phyloP scores from a whole-genome alignment of 768 basidiomycete genomes.

The Serendipita sp. region DNA sequence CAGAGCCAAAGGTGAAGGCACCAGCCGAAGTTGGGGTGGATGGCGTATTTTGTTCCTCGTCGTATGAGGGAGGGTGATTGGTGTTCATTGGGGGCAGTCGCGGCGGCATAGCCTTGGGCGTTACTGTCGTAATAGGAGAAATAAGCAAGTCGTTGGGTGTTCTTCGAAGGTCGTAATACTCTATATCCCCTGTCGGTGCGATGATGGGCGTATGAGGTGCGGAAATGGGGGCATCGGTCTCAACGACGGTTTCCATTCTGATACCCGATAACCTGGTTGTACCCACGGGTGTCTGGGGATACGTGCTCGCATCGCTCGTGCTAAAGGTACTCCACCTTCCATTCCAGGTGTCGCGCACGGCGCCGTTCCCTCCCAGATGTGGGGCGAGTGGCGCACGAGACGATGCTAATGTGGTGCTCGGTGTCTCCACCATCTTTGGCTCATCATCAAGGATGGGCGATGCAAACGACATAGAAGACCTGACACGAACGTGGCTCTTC shows the following conservation, averaged over 20 bases:
- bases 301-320: not conserved
- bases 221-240: not conserved
- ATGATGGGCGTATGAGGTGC: not conserved
- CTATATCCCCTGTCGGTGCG: not conserved
- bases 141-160: not conserved
- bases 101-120: not conserved
- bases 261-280: not conserved
- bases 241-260: not conserved
- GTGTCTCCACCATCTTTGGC: slow-evolving; percentile 1
- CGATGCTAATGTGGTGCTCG: not conserved
- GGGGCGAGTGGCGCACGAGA: not conserved
- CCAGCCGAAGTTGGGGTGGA: not conserved
- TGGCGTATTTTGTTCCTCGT: not conserved
- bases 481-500: not conserved
- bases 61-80: not conserved
- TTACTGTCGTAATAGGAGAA: not conserved
- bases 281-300: not conserved
- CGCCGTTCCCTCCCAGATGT: not conserved
- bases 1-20: slow-evolving; percentile 2
- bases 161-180: not conserved
- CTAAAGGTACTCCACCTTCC: slow-evolving; percentile 5
- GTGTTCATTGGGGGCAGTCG: not conserved
- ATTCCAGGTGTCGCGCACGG: slow-evolving; percentile 3
- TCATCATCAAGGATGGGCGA: slow-evolving; percentile 1
- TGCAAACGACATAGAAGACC: not conserved